Evolutionary conservation across 768 basidiomycete genomes (phyloP).

Genomic region (Lactifluus pinguis): DNA sequence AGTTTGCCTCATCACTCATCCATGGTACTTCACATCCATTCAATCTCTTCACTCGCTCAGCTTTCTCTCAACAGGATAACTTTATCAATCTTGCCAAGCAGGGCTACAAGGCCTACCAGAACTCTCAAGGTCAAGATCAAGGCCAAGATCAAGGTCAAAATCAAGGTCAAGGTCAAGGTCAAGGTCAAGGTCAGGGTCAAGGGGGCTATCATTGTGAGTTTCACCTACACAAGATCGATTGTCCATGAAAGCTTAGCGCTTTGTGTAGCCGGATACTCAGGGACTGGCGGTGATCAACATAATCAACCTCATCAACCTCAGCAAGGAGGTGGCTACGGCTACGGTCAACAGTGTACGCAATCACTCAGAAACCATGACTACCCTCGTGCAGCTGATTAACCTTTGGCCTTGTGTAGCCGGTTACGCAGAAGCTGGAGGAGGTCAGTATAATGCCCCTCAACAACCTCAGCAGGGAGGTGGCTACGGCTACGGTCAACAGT

Average conservation of each 20-base stretch:
- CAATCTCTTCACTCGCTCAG: background rate
- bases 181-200: background rate
- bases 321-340: background rate
- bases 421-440: slow-evolving; percentile 47
- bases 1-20: background rate
- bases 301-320: slow-evolving; percentile 44
- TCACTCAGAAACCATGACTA: too few relatives aligned
- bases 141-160: too few relatives aligned
- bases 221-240: background rate
- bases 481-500: background rate
- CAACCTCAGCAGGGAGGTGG: slow-evolving; percentile 25
- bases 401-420: slow-evolving; percentile 5
- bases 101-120: slow-evolving; percentile 44
- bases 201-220: slow-evolving; percentile 35
- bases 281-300: slow-evolving; percentile 58
- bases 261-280: slow-evolving; percentile 19
- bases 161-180: too few relatives aligned
- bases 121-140: slow-evolving; percentile 3
- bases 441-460: slow-evolving; percentile 51
- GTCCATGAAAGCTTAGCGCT: background rate
- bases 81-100: slow-evolving; percentile 67
- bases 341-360: too few relatives aligned
- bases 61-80: slow-evolving; percentile 38
- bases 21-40: background rate
- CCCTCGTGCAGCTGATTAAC: background rate